Evolutionary conservation across 225 moss, liverwort and hornwort genomes (phyloP), one percentile per base, ranked within the genome.

Genomic region (Pseudoscleropodium purum): DNA sequence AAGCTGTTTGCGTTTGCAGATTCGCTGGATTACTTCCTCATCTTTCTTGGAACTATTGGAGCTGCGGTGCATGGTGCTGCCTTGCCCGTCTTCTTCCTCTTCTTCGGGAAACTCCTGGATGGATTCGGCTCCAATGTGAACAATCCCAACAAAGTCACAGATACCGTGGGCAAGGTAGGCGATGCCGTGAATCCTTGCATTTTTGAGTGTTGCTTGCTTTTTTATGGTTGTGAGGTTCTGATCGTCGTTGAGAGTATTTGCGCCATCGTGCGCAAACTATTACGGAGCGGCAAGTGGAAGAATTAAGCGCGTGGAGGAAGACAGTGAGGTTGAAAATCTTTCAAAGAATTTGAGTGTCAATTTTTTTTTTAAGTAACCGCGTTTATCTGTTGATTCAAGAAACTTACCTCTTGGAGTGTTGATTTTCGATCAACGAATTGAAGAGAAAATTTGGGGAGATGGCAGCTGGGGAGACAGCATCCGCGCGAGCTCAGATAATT

Each of bases 71-170:
- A 97, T 62, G 97, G 97, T 23, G 81, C 90, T 13, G 84, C 96
- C 8, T 92, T 96, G 79, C 97, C 97, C 6, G 90, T 96, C 33
- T 94, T 96, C 77, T 96, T 96, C 29, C 80, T 96, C 51, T 94
- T 96, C 80, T 96, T 96, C 34, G 96, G 96, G 29, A 94, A 95
- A 84, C 89, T 97, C 61, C 86, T 97, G 15, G 69, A 96, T 90
- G 95, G 94, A n/a, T 95, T 97, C 57, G 97, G 97, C 81, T 75
- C 90, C 62, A 90, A 91, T 84, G 82, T 41, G 19, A 4, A 47
- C 63, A 34, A 90, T 91, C 94, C 90, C 24, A 0, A 4, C 26
- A 85, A 91, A 75, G 56, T 83, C 39, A 87, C 85, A 2, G 62
- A 90, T 7, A 39, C 79, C 41, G 93, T 94, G 45, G 89, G 94